A percentile compares a stretch with the other conserved stretches of the same genome.
phyloP scores from a whole-genome alignment of 1,139 yeast genomes.

The Pichia sp. region DNA sequence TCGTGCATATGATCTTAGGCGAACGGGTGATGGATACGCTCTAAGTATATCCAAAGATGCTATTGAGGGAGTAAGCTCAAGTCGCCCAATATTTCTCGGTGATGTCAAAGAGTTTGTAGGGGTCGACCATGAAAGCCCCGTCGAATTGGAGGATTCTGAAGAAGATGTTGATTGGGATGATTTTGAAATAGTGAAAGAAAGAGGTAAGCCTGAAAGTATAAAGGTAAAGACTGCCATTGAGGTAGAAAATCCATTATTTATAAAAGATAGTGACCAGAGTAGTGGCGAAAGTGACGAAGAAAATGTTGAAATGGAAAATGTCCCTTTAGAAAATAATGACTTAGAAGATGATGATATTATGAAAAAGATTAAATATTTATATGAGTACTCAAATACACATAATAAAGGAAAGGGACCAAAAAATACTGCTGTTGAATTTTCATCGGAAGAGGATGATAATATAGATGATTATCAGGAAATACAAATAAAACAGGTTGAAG shows the following conservation, averaged over 20 bases:
- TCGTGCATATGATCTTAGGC: constrained; percentile 67
- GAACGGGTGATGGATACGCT: constrained; percentile 85
- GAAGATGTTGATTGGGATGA: constrained; percentile 27
- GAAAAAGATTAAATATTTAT: constrained; percentile 30
- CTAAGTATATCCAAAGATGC: constrained; percentile 45
- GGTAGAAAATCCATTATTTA: constrained; percentile 8
- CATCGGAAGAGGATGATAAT: constrained; percentile 6
- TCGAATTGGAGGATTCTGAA: constrained; percentile 27
- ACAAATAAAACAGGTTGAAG: constrained; percentile 24
- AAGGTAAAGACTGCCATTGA: background rate
- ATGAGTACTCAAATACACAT: constrained; percentile 29
- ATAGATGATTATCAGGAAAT: constrained; percentile 15
- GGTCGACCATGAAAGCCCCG: background rate
- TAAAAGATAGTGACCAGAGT: constrained; percentile 10
- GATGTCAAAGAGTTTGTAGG: constrained; percentile 11
- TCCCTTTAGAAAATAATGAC: constrained; percentile 16
- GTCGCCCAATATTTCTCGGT: constrained; percentile 28
- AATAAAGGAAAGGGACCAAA: constrained; percentile 15
- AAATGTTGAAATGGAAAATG: constrained; percentile 14
- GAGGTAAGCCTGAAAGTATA: background rate
- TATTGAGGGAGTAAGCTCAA: constrained; percentile 38
- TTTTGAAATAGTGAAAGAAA: constrained; percentile 11
- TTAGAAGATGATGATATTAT: constrained; percentile 20
- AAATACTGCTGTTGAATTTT: background rate
- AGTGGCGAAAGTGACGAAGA: constrained; percentile 12